phyloP scores from a whole-genome alignment of 257 asterid species.

The Nicotiana obtusifolia region DNA sequence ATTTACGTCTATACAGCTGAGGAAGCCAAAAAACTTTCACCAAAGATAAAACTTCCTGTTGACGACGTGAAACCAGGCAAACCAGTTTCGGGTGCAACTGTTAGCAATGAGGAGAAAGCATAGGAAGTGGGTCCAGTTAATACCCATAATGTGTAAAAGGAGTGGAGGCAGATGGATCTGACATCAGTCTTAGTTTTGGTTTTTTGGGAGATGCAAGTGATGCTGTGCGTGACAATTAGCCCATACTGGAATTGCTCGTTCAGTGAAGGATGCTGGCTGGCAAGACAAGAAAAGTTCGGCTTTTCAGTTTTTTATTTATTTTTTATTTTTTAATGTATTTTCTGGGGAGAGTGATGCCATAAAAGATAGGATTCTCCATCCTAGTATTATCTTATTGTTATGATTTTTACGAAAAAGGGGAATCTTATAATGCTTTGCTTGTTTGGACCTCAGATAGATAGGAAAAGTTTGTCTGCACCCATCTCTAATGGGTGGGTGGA shows the following conservation, averaged over 20 bases:
- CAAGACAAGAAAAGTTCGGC: constrained; percentile 17
- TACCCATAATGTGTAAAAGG: constrained; percentile 10
- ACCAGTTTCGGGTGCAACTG: constrained; percentile 36
- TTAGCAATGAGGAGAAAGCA: constrained; percentile 61
- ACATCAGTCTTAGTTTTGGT: constrained; percentile 28
- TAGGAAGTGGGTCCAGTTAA: constrained; percentile 41
- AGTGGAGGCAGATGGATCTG: constrained; percentile 25
- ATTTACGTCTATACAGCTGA: constrained; percentile 68
- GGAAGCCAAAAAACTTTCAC: constrained; percentile 82
- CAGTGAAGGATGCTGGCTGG: constrained; percentile 23
- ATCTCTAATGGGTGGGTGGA: constrained; percentile 16
- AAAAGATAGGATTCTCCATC: constrained; percentile 20
- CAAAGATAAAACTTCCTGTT: constrained; percentile 66
- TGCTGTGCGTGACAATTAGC: constrained; percentile 14
- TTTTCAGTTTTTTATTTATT: constrained; percentile 11
- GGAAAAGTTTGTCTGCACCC: constrained; percentile 14
- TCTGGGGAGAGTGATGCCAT: constrained; percentile 18
- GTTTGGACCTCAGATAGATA: constrained; percentile 18
- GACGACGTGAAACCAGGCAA: constrained; percentile 41
- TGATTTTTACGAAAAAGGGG: constrained; percentile 15
- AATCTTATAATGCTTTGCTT: constrained; percentile 27
- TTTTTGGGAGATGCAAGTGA: constrained; percentile 15
- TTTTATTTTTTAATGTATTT: constrained; percentile 5
- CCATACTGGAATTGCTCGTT: constrained; percentile 21
- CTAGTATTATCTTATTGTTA: constrained; percentile 26